phyloP scores from a whole-genome alignment of 2,329 filamentous ascomycete genomes.

The Penicillium brasilianum region DNA sequence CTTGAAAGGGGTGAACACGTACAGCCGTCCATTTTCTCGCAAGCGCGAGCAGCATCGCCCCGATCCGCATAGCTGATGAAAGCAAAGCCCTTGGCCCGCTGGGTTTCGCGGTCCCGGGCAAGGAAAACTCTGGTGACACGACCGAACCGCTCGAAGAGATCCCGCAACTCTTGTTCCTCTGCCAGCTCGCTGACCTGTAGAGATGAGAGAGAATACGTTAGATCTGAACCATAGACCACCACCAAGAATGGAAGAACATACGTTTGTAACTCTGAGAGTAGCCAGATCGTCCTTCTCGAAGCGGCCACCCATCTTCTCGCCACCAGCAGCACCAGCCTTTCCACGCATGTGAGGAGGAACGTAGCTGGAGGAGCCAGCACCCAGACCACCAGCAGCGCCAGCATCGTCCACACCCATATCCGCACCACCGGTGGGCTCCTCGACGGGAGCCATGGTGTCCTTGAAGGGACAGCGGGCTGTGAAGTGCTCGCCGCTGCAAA shows the following conservation, averaged over 20 bases:
- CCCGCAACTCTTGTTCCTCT: constrained; percentile 91
- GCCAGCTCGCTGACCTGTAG: constrained; percentile 90
- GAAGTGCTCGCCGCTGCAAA: constrained; percentile 98
- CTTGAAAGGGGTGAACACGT: constrained; percentile 42
- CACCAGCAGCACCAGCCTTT: constrained; percentile 62
- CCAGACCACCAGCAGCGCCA: constrained; percentile 61
- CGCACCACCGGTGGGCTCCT: constrained; percentile 47
- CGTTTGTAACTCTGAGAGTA: constrained; percentile 96
- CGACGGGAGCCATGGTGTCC: constrained; percentile 88
- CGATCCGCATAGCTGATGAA: constrained; percentile 97
- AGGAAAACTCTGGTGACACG: constrained; percentile 97
- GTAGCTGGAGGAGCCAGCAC: constrained; percentile 78
- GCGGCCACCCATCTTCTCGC: constrained; percentile 90
- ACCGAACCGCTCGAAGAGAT: constrained; percentile 97
- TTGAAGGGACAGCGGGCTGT: constrained; percentile 99
- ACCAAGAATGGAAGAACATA: constrained; percentile 56
- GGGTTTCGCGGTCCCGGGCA: constrained; percentile 96
- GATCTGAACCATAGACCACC: constrained; percentile 12
- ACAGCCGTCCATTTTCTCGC: constrained; percentile 97
- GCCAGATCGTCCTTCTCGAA: constrained; percentile 96
- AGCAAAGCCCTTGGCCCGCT: constrained; percentile 95
- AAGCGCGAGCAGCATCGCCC: constrained; percentile 86
- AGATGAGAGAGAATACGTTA: constrained; percentile 20
- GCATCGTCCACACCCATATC: constrained; percentile 54
- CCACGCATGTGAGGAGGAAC: constrained; percentile 86